A percentile compares a stretch with the other conserved stretches of the same genome.
phyloP scores from a whole-genome alignment of 495 filamentous ascomycete genomes.

The Hyaloscypha variabilis region DNA sequence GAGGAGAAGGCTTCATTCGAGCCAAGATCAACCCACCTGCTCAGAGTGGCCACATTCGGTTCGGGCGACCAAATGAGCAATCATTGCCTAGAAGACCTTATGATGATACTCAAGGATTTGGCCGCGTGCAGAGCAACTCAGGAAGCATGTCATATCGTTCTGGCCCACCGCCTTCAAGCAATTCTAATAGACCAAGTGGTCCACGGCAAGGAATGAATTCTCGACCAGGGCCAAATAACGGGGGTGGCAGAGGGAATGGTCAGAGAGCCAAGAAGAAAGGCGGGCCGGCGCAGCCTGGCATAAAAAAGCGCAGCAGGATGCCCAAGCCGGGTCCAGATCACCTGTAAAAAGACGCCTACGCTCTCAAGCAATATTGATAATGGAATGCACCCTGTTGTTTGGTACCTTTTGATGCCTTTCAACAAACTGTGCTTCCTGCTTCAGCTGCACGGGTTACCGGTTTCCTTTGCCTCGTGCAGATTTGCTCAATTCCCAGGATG shows the following conservation, averaged over 20 bases:
- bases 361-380: neutral
- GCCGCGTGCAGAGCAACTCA: neutral
- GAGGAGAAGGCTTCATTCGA: conserved; percentile 30
- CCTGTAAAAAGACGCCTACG: neutral
- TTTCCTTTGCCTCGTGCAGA: neutral
- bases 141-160: neutral
- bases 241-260: neutral
- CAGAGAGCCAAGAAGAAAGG: neutral
- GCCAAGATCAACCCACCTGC: conserved; percentile 29
- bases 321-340: neutral
- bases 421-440: neutral
- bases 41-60: conserved; percentile 31
- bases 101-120: neutral
- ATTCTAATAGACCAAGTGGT: neutral
- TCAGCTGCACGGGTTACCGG: neutral
- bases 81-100: too few species aligned
- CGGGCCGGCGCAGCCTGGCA: neutral
- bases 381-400: neutral
- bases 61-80: neutral
- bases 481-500: neutral
- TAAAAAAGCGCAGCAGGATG: neutral
- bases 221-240: neutral
- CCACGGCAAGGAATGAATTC: neutral
- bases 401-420: neutral
- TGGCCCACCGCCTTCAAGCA: neutral